These are phyloP conservation scores for Edaphochlamys debaryana DNA, from an alignment of 139 green algal genomes.

Conservation along the genomic window DNA sequence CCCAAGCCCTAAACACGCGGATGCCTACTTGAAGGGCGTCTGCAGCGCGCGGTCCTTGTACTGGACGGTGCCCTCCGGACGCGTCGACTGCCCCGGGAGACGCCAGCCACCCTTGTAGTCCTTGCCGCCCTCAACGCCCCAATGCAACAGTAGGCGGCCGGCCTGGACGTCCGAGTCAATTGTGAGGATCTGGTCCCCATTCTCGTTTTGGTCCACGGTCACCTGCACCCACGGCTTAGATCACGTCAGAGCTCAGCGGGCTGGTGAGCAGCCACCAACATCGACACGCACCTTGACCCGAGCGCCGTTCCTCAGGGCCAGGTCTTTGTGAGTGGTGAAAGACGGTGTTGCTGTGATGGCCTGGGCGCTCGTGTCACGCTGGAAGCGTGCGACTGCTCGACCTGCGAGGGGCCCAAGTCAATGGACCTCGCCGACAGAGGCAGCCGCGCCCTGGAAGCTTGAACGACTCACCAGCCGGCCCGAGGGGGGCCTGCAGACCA, in stretches of 20 bases:
- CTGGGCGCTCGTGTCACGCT: not conserved
- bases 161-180: conserved; percentile 54
- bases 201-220: conserved; percentile 26
- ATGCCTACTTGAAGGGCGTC: conserved; percentile 81
- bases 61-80: conserved; percentile 84
- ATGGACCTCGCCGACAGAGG: not conserved
- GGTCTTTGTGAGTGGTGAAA: conserved; percentile 9
- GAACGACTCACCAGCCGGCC: too few species aligned
- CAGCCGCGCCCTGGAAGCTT: not conserved
- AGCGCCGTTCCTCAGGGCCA: conserved; percentile 14
- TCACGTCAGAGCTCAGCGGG: too few species aligned
- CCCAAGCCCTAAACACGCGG: too few species aligned
- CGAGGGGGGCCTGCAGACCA: too few species aligned
- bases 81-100: conserved; percentile 66
- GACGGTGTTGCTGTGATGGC: not conserved
- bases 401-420: not conserved
- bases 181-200: conserved; percentile 48
- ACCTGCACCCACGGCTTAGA: conserved; percentile 50
- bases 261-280: too few species aligned
- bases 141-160: conserved; percentile 87
- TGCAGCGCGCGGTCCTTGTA: conserved; percentile 98
- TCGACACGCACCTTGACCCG: conserved; percentile 10
- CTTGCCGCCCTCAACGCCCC: conserved; percentile 88
- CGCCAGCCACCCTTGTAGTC: conserved; percentile 90
- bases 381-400: not conserved